A percentile compares a stretch with the other conserved stretches of the same genome.
phyloP scores from a whole-genome alignment of 257 asterid species.

The Datura wrightii region DNA sequence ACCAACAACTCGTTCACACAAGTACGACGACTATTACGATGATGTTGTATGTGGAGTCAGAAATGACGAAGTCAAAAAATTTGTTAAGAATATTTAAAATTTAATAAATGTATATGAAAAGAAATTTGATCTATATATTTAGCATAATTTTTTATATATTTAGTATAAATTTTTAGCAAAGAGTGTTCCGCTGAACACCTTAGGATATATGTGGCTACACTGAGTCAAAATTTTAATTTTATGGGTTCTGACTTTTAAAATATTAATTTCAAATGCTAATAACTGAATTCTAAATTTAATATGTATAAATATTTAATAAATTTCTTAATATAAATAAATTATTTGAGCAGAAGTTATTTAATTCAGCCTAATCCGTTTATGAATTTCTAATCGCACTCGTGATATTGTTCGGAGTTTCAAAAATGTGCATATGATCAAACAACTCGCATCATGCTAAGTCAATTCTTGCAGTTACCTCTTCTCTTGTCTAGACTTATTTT shows the following conservation, averaged over 20 bases:
- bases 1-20: background rate
- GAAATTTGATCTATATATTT: too few species aligned
- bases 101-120: too few species aligned
- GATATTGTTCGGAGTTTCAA: background rate
- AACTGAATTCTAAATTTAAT: background rate
- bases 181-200: too few species aligned
- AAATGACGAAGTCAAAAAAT: too few species aligned
- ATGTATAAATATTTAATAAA: too few species aligned
- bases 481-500: background rate
- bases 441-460: background rate
- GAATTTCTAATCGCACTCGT: background rate
- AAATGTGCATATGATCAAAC: background rate
- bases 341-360: too few species aligned
- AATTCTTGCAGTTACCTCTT: background rate
- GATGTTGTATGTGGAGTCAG: background rate
- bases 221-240: background rate
- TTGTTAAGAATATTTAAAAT: too few species aligned
- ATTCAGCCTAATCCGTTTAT: rapidly evolving
- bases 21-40: background rate
- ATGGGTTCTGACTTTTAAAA: background rate
- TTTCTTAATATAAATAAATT: too few species aligned
- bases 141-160: too few species aligned
- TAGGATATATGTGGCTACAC: too few species aligned
- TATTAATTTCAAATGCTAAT: background rate
- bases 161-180: too few species aligned